These are phyloP conservation scores for Periconia sp. DNA, from an alignment of 2,329 filamentous ascomycete species.

Conservation along the genomic window DNA sequence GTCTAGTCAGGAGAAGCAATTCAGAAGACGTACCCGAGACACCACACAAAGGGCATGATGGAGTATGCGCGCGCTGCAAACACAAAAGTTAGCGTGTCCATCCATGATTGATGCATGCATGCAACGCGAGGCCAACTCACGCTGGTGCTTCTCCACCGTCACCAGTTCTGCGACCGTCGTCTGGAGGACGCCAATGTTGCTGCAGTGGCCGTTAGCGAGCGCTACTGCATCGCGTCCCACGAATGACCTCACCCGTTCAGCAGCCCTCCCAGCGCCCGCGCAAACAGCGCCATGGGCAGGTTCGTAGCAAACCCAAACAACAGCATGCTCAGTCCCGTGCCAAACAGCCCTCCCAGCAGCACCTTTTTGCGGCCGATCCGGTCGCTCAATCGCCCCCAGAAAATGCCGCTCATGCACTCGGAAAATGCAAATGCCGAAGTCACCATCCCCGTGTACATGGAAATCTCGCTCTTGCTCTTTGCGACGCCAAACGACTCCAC, in stretches of 20 bases:
- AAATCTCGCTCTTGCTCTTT: conserved; percentile 75
- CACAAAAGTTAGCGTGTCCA: conserved; percentile 19
- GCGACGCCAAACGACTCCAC: conserved; percentile 87
- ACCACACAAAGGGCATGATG: conserved; percentile 98
- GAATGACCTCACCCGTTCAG: conserved; percentile 75
- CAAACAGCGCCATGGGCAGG: conserved; percentile 79
- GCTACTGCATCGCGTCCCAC: conserved; percentile 21
- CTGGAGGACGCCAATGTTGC: conserved; percentile 92
- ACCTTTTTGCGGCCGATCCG: conserved; percentile 90
- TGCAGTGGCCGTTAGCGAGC: conserved; percentile 45
- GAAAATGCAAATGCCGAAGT: conserved; percentile 95
- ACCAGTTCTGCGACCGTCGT: conserved; percentile 94
- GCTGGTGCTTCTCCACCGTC: conserved; percentile 89
- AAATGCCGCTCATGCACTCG: conserved; percentile 87
- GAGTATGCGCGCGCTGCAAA: conserved; percentile 81
- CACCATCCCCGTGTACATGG: conserved; percentile 92
- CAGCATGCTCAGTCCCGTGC: conserved; percentile 90
- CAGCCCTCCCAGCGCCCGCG: conserved; percentile 84
- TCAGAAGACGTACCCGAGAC: conserved; percentile 67
- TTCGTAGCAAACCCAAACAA: conserved; percentile 88
- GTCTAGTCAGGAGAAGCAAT: conserved; percentile 11
- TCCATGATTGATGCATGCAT: not conserved
- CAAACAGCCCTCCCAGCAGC: conserved; percentile 82
- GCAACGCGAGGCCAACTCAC: conserved; percentile 52
- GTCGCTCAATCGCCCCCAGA: conserved; percentile 94